These are phyloP conservation scores for Evernia prunastri DNA, from an alignment of 495 filamentous ascomycete species.

Conservation along the genomic window DNA sequence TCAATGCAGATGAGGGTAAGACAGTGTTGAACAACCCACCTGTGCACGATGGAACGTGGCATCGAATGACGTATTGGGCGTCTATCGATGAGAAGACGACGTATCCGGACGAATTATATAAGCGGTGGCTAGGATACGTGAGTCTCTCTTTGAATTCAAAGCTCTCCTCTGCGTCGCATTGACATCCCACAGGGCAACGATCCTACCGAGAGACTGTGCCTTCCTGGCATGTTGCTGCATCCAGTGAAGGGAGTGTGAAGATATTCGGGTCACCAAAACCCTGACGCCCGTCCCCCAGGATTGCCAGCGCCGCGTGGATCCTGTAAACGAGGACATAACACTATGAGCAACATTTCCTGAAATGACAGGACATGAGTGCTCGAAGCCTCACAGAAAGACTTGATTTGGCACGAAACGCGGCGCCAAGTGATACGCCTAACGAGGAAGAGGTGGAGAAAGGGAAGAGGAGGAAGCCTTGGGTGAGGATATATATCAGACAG, in stretches of 20 bases:
- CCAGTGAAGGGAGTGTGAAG: slow-evolving; percentile 24
- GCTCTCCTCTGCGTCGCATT: neutral
- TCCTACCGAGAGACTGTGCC: slow-evolving; percentile 20
- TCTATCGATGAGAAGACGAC: slow-evolving; percentile 14
- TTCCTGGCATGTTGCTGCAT: slow-evolving; percentile 26
- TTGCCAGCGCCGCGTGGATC: neutral
- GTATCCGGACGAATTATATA: slow-evolving; percentile 22
- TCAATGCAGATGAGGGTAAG: slow-evolving; percentile 51
- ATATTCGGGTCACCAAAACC: neutral
- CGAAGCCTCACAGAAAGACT: neutral
- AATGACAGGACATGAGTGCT: neutral
- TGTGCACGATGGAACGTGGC: slow-evolving; percentile 12
- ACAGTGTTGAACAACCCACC: slow-evolving; percentile 27
- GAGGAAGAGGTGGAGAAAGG: neutral
- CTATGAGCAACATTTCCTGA: neutral
- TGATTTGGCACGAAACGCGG: neutral
- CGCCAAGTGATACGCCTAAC: neutral
- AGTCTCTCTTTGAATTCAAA: neutral
- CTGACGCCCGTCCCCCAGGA: neutral
- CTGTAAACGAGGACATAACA: neutral
- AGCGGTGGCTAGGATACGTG: slow-evolving; percentile 25
- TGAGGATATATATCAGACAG: neutral
- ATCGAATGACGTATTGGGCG: slow-evolving; percentile 18
- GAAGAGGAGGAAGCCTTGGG: neutral
- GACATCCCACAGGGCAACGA: slow-evolving; percentile 12